Percentiles rank a stretch among this genome's conserved stretches.
Evolutionary conservation across 805 yeast genomes (phyloP).

Genomic region (Metschnikowia henanensis): DNA sequence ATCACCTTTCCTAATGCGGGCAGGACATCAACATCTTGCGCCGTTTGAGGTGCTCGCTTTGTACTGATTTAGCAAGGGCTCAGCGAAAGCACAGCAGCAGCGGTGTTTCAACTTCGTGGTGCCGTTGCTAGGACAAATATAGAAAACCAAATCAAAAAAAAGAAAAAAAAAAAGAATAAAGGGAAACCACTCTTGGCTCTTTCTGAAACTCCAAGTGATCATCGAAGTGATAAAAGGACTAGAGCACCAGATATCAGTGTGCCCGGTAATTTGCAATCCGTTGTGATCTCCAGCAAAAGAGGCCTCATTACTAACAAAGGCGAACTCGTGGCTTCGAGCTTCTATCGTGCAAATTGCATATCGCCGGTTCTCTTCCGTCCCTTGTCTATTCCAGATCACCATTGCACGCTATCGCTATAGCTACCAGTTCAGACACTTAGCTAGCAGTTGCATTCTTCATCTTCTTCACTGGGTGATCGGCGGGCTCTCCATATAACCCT

Average conservation of each 20-base stretch:
- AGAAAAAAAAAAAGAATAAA: not conserved
- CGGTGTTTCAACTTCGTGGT: not conserved
- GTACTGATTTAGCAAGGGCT: conserved; percentile 5
- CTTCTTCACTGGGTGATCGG: too few species aligned
- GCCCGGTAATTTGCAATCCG: not conserved
- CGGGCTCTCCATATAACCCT: too few species aligned
- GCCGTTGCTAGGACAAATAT: not conserved
- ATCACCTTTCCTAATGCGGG: conserved; percentile 15
- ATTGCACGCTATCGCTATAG: not conserved
- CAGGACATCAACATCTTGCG: conserved; percentile 10
- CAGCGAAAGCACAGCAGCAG: conserved; percentile 2
- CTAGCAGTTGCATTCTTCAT: not conserved
- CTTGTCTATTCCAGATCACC: not conserved
- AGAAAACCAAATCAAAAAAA: not conserved
- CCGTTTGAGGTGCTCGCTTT: not conserved
- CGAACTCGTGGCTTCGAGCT: too few species aligned
- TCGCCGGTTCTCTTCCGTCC: not conserved
- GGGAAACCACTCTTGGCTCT: not conserved
- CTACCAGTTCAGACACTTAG: not conserved
- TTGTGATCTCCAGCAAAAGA: not conserved
- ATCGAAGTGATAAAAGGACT: not conserved
- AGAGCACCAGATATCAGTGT: not conserved
- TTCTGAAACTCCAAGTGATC: not conserved
- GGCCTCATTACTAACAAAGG: not conserved
- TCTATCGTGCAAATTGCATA: too few species aligned